Evolutionary conservation across 257 asterid genomes (phyloP).

Genomic region (Primulina tabacum): DNA sequence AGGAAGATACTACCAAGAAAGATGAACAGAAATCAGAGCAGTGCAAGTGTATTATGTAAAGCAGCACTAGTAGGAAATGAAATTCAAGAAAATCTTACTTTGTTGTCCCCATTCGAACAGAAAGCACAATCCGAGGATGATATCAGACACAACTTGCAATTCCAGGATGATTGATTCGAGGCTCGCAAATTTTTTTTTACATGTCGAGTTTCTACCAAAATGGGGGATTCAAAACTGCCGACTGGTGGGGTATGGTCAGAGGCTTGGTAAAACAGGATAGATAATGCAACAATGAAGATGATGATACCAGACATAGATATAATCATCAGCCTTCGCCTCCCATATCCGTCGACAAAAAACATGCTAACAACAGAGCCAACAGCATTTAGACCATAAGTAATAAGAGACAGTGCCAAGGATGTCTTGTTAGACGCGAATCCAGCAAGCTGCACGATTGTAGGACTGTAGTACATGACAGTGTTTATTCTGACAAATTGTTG

Average conservation of each 20-base stretch:
- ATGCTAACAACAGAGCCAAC: conserved; percentile 41
- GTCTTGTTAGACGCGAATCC: conserved; percentile 50
- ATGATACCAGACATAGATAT: conserved; percentile 38
- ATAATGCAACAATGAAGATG: conserved; percentile 30
- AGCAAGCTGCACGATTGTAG: conserved; percentile 44
- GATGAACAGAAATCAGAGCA: neutral
- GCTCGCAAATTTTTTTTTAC: conserved; percentile 19
- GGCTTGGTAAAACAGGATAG: conserved; percentile 31
- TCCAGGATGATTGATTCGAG: conserved; percentile 30
- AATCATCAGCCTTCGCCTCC: conserved; percentile 44
- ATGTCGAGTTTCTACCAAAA: conserved; percentile 45
- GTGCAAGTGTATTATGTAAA: neutral
- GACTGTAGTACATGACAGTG: conserved; percentile 56
- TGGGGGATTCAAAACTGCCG: conserved; percentile 28
- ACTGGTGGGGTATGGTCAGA: conserved; percentile 34
- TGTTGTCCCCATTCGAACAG: conserved; percentile 27
- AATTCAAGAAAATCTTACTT: conserved; percentile 24
- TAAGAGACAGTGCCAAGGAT: conserved; percentile 41
- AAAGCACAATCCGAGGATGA: conserved; percentile 32
- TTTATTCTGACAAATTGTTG: conserved; percentile 52
- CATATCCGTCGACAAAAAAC: conserved; percentile 39
- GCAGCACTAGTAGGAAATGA: neutral
- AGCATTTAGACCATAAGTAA: conserved; percentile 45
- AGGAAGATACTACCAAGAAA: conserved; percentile 16
- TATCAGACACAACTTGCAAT: conserved; percentile 32